Conservation (phyloP, 73 alveolate species). For the Vitrella brassicaformis region DNA sequence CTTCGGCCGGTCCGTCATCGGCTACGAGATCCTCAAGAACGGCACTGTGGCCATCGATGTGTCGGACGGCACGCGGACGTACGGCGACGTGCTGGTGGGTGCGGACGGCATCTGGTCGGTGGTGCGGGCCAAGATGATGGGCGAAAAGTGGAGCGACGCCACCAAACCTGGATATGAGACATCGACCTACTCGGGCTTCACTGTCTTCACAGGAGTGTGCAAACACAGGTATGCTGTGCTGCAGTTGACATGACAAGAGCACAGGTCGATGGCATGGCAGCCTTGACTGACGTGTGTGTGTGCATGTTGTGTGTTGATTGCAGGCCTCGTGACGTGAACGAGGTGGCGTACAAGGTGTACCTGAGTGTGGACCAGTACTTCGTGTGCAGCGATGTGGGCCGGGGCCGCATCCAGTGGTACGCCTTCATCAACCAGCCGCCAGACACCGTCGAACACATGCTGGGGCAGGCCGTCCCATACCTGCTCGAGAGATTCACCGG, state of each 20-base stretch:
- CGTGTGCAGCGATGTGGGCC: neutral
- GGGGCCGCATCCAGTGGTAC: neutral
- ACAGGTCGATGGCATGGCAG: too few species aligned
- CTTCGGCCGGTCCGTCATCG: too few species aligned
- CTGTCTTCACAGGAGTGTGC: neutral
- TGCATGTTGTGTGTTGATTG: too few species aligned
- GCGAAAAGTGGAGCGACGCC: constrained; percentile 9
- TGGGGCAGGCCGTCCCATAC: too few species aligned
- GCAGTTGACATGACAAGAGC: too few species aligned
- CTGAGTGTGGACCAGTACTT: neutral
- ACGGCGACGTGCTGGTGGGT: constrained; percentile 32
- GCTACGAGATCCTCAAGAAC: too few species aligned
- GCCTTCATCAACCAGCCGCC: neutral
- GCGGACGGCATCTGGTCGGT: constrained; percentile 39
- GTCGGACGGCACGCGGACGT: too few species aligned
- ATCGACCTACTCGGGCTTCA: neutral
- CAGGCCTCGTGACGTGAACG: neutral
- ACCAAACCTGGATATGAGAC: neutral
- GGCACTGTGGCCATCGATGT: too few species aligned
- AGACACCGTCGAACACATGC: too few species aligned
- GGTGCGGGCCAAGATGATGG: constrained; percentile 21
- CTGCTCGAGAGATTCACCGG: neutral
- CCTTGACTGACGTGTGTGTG: too few species aligned
- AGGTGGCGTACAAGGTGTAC: neutral
- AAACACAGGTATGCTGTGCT: neutral